phyloP scores from a whole-genome alignment of 805 yeast species.

The Torulaspora maleeae region DNA sequence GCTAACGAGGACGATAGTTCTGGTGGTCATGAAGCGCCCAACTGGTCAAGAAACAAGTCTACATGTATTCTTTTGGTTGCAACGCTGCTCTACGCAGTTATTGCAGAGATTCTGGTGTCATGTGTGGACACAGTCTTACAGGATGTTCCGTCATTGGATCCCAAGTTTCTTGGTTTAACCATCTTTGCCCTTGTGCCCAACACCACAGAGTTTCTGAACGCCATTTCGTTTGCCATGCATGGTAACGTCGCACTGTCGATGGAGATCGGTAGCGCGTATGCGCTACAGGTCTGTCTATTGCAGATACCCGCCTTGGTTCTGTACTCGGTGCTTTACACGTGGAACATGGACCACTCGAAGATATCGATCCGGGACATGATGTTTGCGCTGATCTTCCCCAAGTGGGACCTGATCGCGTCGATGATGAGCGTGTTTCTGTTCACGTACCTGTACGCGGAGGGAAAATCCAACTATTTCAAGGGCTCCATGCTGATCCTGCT shows the following conservation, averaged over 20 bases:
- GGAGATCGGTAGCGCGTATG: conserved; percentile 98
- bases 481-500: conserved; percentile 82
- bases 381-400: conserved; percentile 84
- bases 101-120: conserved; percentile 90
- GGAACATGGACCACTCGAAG: conserved; percentile 32
- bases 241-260: conserved; percentile 94
- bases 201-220: conserved; percentile 94
- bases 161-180: conserved; percentile 87
- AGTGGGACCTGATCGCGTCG: conserved; percentile 90
- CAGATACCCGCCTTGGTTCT: conserved; percentile 90
- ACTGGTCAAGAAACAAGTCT: conserved; percentile 87
- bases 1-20: conserved; percentile 32
- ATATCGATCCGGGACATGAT: conserved; percentile 40
- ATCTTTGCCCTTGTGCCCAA: conserved; percentile 95
- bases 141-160: conserved; percentile 68
- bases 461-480: conserved; percentile 92
- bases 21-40: conserved; percentile 95
- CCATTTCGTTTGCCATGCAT: conserved; percentile 91
- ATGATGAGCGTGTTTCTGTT: conserved; percentile 81
- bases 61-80: conserved; percentile 77
- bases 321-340: conserved; percentile 54
- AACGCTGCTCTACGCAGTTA: conserved; percentile 81
- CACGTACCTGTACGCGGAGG: conserved; percentile 93
- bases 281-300: conserved; percentile 86
- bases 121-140: conserved; percentile 84